Percentiles rank a stretch among this genome's conserved stretches.
These are phyloP conservation scores for Mimosa bimucronata DNA, from an alignment of 306 rosid species.

Conservation along the genomic window DNA sequence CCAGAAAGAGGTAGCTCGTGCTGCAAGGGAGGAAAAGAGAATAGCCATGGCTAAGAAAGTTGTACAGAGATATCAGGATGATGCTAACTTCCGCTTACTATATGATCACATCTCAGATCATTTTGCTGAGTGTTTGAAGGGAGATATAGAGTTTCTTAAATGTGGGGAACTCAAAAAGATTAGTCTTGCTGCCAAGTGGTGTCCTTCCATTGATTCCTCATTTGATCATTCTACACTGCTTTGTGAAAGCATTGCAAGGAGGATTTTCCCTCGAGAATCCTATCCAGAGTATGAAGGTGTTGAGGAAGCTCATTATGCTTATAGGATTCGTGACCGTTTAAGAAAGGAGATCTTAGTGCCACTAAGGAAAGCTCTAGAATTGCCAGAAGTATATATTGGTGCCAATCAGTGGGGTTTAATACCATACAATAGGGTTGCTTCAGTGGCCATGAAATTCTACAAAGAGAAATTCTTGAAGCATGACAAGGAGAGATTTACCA, in stretches of 20 bases:
- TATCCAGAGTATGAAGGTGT: constrained; percentile 56
- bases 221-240: constrained; percentile 61
- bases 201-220: constrained; percentile 74
- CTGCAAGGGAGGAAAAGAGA: constrained; percentile 44
- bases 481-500: constrained; percentile 52
- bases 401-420: constrained; percentile 57
- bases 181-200: constrained; percentile 81
- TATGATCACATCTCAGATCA: constrained; percentile 57
- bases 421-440: constrained; percentile 67
- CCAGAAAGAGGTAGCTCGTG: constrained; percentile 50
- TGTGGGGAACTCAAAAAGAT: constrained; percentile 37
- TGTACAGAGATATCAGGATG: constrained; percentile 40
- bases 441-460: constrained; percentile 66
- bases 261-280: constrained; percentile 53
- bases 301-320: constrained; percentile 74
- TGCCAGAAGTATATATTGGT: constrained; percentile 76
- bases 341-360: constrained; percentile 73
- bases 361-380: constrained; percentile 57
- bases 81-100: constrained; percentile 47
- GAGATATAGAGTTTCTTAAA: constrained; percentile 51
- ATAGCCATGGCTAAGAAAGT: constrained; percentile 65
- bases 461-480: constrained; percentile 57
- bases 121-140: constrained; percentile 57
- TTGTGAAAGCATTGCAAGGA: constrained; percentile 52
- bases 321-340: constrained; percentile 67